Evolutionary conservation across 2,329 filamentous ascomycete species (phyloP), one percentile per base, ranked within the genome.

Genomic region (Thermoascus crustaceus): DNA sequence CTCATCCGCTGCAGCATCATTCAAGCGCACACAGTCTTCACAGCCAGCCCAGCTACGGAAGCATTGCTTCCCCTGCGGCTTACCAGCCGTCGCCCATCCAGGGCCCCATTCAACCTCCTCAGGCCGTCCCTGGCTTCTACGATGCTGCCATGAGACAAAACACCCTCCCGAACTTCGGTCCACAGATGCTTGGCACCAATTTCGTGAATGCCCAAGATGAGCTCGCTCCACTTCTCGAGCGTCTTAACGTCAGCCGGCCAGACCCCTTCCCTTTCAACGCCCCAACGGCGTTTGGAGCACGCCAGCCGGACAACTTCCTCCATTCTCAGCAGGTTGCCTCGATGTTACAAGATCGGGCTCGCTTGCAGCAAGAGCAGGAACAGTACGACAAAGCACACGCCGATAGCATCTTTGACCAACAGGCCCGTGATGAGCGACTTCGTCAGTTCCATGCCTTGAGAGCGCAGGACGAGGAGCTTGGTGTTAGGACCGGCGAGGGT

Each of bases 11-110:
- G 6, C 87, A 96, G 51, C 91, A 96, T 54, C 88, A 96, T 55
- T 88, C 86, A 1, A 96, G 89, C 55, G 85, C 86, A 6, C 89
- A 96, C 49, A 96, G 89, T 55, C 73, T 98, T 40, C 91, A 98
- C 55, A 95, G 87, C 56, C 91, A 98, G 61, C 89, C 89, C 14
- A 96, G 89, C 63, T 95, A 91, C 55, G 86, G 89, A 11, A 95
- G 84, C 62, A 93, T 98, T 46, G 80, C 85, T 2, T 93, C 87
- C n/a, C 87, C 88, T 2, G 76, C 82, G 39, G 78, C 77, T 7
- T 80, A 78, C 52, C 76, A 80, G 48, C 70, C 74, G 35, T 71
- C 76, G 43, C 70, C 69, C 39, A 78, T 68, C 53, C 75, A 54
- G 62, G 75, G 72, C 2, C 70, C 73, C 9, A 71, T 79, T 32